phyloP scores from a whole-genome alignment of 208 protist genomes.

The Porcisia hertigi region DNA sequence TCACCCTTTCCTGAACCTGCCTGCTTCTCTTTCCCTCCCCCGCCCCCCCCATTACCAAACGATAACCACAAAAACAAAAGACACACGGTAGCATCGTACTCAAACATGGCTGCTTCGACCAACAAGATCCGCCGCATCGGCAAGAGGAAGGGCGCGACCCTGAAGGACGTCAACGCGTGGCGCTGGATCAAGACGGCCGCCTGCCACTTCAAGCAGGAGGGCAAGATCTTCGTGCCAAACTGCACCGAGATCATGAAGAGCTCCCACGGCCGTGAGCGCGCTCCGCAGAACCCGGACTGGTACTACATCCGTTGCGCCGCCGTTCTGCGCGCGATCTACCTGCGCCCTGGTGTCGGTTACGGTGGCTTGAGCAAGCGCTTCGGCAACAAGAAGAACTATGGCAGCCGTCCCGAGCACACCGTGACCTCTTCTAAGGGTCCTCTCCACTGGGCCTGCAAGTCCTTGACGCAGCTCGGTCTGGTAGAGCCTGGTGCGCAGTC shows the following conservation, averaged over 20 bases:
- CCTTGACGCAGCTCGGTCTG: conserved; percentile 93
- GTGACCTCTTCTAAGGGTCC: conserved; percentile 79
- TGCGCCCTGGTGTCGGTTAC: conserved; percentile 94
- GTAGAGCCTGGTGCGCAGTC: conserved; percentile 79
- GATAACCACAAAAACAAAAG: not conserved
- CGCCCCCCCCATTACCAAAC: not conserved
- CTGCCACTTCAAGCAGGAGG: conserved; percentile 96
- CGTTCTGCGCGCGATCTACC: conserved; percentile 97
- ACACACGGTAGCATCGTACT: not conserved
- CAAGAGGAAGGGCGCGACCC: conserved; percentile 88
- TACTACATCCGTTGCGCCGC: conserved; percentile 97
- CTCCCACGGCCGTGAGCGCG: conserved; percentile 94
- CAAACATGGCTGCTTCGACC: conserved; percentile 47
- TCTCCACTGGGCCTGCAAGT: conserved; percentile 95
- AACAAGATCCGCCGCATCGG: conserved; percentile 89
- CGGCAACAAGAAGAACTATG: conserved; percentile 90
- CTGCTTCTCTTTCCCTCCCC: not conserved
- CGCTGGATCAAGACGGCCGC: conserved; percentile 96
- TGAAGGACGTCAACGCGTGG: conserved; percentile 95
- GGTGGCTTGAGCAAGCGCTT: conserved; percentile 94
- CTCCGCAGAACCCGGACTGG: conserved; percentile 98
- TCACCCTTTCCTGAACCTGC: no score
- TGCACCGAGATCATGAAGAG: conserved; percentile 98
- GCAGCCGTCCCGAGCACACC: conserved; percentile 90
- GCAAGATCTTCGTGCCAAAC: conserved; percentile 94